Evolutionary conservation across 2,329 filamentous ascomycete genomes (phyloP), one percentile per base, ranked within the genome.

Genomic region (Thyridium curvatum): DNA sequence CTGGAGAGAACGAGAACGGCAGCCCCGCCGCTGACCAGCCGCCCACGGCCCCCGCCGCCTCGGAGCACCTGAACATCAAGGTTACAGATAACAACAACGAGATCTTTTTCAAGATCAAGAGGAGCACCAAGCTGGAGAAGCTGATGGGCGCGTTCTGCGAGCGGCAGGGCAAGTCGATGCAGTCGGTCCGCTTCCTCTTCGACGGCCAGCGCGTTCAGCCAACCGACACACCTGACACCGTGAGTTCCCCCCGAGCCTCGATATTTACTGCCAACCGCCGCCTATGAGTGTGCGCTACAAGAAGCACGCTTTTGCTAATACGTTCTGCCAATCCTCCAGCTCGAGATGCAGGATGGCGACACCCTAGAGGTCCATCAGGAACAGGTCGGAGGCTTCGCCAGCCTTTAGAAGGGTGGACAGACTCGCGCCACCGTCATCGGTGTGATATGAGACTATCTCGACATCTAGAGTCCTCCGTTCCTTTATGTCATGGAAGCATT

Each of bases 81-180:
- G 93, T 98, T 12, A 97, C 93, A 0, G 93, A 98, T 54, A 96
- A 94, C 70, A 96, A 96, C 71, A 98, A 98, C 62, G 93, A 98
- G 61, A 91, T 98, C 54, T 98, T 97, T 65, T 98, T 98, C 74
- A 98, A 98, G 74, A 98, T 98, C 71, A 98, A 98, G 82, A 80
- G 90, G 30, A 89, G 84, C 16, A 98, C 93, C 1, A 86, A 89
- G 61, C 78, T 98, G 2, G 93, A 95, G 69, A 98, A 98, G 72
- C 74, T 98, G 40, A 98, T 98, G 93, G 84, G 88, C 45, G 93
- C 93, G 15, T 98, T 97, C 64, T 98, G 93, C 64, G 91, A 97
- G 51, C 80, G 93, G 17, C 90, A 96, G 61, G 93, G 93, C 53
- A 97, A 97, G 72, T 79, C 83, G 28, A 69, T 82, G 7, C 78